Conservation (phyloP, 192 early-diverging fungal genomes). For the Coemansia sp. region DNA sequence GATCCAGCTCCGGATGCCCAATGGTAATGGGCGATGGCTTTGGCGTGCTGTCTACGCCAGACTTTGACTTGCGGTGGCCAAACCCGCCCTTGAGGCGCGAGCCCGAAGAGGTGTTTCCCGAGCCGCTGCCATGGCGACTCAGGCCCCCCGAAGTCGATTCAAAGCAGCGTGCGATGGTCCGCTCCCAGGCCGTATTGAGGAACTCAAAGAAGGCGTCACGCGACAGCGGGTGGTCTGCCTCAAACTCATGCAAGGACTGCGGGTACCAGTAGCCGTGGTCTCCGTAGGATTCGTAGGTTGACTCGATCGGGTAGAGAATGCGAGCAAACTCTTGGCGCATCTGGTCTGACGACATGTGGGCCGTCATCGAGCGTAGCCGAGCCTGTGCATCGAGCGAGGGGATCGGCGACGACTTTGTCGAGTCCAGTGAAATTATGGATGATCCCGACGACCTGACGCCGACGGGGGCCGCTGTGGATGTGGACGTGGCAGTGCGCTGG, state of each 20-base stretch:
- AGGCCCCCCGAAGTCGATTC: conserved; percentile 14
- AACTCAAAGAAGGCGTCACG: conserved; percentile 46
- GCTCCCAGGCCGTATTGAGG: conserved; percentile 44
- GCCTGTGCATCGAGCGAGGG: conserved; percentile 3
- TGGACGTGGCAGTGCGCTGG: conserved; percentile 17
- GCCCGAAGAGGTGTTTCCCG: no score
- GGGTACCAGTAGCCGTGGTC: conserved; percentile 49
- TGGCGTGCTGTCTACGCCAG: conserved; percentile 1
- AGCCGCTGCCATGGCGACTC: conserved; percentile 38
- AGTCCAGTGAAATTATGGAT: conserved; percentile 38
- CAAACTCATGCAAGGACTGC: conserved; percentile 48
- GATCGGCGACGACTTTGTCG: conserved; percentile 11
- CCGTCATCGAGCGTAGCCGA: background rate
- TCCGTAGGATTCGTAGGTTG: conserved; percentile 43
- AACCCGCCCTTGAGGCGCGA: background rate
- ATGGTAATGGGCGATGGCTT: background rate
- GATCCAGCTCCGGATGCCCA: conserved; percentile 45
- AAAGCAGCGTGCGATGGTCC: conserved; percentile 38
- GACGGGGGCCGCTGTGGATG: background rate
- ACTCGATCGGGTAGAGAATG: conserved; percentile 39
- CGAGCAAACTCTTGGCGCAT: conserved; percentile 38
- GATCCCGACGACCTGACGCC: conserved; percentile 28
- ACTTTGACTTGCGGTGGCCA: conserved; percentile 16
- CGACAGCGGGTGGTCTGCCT: conserved; percentile 32
- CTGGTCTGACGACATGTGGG: conserved; percentile 7